phyloP scores from a whole-genome alignment of 78 protist species.

The Capsaspora owczarzaki region DNA sequence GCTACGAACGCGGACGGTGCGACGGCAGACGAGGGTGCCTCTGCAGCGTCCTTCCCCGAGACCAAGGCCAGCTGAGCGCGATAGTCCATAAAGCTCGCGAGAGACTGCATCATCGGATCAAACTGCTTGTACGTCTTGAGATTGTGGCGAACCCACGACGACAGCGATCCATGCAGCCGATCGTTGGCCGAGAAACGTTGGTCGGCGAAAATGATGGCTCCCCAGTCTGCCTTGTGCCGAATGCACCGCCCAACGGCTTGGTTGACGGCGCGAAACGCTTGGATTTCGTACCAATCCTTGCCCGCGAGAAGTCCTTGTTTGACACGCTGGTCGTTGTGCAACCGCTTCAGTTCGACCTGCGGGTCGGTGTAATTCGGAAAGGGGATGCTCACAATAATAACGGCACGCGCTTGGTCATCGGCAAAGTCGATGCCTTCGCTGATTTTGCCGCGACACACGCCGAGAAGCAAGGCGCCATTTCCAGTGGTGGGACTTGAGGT shows the following conservation, averaged over 20 bases:
- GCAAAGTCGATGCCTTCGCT: constrained; percentile 45
- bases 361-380: constrained; percentile 34
- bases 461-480: constrained; percentile 35
- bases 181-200: too few species aligned
- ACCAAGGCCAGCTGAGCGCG: too few species aligned
- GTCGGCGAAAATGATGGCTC: constrained; percentile 33
- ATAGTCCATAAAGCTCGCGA: too few species aligned
- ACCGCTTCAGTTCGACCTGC: background rate
- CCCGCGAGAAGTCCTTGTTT: background rate
- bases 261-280: constrained; percentile 54
- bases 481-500: too few species aligned
- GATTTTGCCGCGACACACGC: constrained; percentile 51
- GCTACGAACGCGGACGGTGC: too few species aligned
- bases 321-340: background rate
- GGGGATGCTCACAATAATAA: constrained; percentile 51
- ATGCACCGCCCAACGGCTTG: constrained; percentile 59
- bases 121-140: too few species aligned
- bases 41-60: too few species aligned
- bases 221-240: constrained; percentile 46
- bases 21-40: too few species aligned
- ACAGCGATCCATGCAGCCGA: too few species aligned
- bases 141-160: too few species aligned
- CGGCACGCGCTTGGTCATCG: constrained; percentile 44
- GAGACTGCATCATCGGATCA: too few species aligned
- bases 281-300: constrained; percentile 12